Percentiles rank a stretch among this genome's conserved stretches.
Conservation (phyloP, 2,329 filamentous ascomycete genomes). For the Aureobasidium musti region DNA sequence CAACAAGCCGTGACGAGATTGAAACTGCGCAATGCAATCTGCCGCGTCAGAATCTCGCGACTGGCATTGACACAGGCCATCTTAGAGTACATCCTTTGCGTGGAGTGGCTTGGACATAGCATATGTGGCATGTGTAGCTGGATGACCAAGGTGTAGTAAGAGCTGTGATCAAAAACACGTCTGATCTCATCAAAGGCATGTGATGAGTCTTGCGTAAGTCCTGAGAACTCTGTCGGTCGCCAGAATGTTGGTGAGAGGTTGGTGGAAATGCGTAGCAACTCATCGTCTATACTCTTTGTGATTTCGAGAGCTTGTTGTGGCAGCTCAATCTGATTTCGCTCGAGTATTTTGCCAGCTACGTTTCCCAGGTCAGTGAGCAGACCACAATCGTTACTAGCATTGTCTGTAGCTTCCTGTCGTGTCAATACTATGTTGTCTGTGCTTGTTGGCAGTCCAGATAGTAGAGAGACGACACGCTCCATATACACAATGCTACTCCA, state of each 20-base stretch:
- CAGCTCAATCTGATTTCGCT: background rate
- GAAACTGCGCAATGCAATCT: background rate
- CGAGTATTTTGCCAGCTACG: background rate
- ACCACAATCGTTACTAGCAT: background rate
- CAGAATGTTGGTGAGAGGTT: background rate
- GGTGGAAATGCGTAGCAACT: background rate
- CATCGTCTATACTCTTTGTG: background rate
- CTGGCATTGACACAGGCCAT: constrained; percentile 3
- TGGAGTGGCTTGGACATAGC: background rate
- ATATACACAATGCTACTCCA: constrained; percentile 7
- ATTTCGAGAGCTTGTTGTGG: background rate
- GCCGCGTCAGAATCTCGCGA: background rate
- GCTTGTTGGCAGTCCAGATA: constrained; percentile 7
- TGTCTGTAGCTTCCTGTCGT: background rate
- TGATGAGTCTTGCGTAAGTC: background rate
- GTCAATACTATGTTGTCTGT: background rate
- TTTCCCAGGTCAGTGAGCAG: background rate
- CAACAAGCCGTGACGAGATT: background rate
- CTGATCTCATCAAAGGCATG: background rate
- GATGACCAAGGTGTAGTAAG: background rate
- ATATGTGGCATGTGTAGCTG: constrained; percentile 3
- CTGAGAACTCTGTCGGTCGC: background rate
- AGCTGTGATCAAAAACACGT: background rate
- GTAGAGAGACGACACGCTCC: background rate
- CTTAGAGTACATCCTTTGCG: constrained; percentile 1